These are phyloP conservation scores for Plenodomus tracheiphilus DNA, from an alignment of 2,329 filamentous ascomycete genomes.

Conservation along the genomic window DNA sequence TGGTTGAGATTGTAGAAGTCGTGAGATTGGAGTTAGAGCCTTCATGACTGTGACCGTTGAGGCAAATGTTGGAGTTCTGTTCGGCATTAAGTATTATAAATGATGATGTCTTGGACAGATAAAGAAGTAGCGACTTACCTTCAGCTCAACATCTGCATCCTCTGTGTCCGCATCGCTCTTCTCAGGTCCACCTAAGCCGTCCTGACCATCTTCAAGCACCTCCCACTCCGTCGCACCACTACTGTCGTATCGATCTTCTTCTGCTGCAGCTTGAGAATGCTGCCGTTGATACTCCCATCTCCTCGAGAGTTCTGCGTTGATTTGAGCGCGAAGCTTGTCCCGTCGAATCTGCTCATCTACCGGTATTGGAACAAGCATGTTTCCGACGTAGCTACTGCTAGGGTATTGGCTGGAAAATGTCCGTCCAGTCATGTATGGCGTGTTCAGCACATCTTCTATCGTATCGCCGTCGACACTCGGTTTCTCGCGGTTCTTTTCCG, in stretches of 20 bases:
- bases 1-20: not conserved
- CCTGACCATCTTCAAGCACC: not conserved
- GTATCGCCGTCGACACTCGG: not conserved
- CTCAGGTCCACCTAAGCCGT: no score
- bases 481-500: not conserved
- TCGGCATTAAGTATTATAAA: not conserved
- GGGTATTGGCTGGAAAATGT: not conserved
- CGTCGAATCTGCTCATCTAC: not conserved
- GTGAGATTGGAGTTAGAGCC: not conserved
- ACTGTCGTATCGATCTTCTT: not conserved
- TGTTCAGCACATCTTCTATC: constrained; percentile 13
- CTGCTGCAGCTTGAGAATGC: not conserved
- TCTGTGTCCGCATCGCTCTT: no score
- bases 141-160: not conserved
- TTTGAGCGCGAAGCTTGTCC: not conserved
- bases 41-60: not conserved
- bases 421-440: not conserved
- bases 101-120: not conserved
- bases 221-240: not conserved
- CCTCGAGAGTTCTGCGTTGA: not conserved
- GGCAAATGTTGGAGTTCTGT: not conserved
- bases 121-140: not conserved
- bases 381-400: not conserved
- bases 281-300: not conserved
- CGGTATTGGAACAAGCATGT: not conserved